phyloP scores from a whole-genome alignment of 768 basidiomycete species.

The Tulasnella sp. region DNA sequence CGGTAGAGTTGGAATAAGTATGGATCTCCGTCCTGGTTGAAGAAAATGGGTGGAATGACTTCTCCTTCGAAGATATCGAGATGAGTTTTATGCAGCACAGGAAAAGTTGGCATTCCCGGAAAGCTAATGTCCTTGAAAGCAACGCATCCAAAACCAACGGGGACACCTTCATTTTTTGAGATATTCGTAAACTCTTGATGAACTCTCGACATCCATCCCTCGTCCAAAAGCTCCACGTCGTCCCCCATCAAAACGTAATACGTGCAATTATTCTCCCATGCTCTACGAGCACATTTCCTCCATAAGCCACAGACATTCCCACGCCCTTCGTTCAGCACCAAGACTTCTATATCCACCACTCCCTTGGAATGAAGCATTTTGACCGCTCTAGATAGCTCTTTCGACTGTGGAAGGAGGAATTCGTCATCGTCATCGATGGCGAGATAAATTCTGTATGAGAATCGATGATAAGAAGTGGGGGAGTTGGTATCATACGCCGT shows the following conservation, averaged over 20 bases:
- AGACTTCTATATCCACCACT: slow-evolving; percentile 28
- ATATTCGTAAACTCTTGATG: slow-evolving; percentile 31
- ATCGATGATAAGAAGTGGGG: slow-evolving; percentile 20
- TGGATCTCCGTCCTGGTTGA: slow-evolving; percentile 47
- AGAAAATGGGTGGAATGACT: slow-evolving; percentile 38
- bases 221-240: slow-evolving; percentile 38
- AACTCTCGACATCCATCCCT: slow-evolving; percentile 39
- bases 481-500: slow-evolving; percentile 34
- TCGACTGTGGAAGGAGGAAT: slow-evolving; percentile 27
- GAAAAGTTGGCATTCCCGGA: slow-evolving; percentile 51
- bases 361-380: slow-evolving; percentile 29
- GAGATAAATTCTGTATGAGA: slow-evolving; percentile 36
- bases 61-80: slow-evolving; percentile 41
- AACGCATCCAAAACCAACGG: slow-evolving; percentile 42
- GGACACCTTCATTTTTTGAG: slow-evolving; percentile 24
- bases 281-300: slow-evolving; percentile 36
- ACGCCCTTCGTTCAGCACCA: slow-evolving; percentile 30
- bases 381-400: no score
- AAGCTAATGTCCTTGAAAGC: slow-evolving; percentile 44
- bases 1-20: slow-evolving; percentile 50
- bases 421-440: slow-evolving; percentile 40
- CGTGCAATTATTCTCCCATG: no score
- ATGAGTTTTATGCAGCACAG: slow-evolving; percentile 42
- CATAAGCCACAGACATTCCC: slow-evolving; percentile 44
- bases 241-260: slow-evolving; percentile 51